Evolutionary conservation across 306 rosid genomes (phyloP).

Genomic region (Leucaena leucocephala): DNA sequence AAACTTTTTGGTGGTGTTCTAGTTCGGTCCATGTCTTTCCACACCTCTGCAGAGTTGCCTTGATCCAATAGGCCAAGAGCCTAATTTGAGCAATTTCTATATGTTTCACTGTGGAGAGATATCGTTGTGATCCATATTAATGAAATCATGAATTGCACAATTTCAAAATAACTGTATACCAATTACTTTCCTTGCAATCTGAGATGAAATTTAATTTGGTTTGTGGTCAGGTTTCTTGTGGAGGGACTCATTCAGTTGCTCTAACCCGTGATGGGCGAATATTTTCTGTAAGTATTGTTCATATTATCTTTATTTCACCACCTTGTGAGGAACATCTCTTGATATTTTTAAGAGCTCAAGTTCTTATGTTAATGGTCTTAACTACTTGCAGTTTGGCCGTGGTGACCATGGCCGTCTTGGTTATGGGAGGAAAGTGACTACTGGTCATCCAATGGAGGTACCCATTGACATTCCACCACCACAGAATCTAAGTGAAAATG

Average conservation of each 20-base stretch:
- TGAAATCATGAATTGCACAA: background rate
- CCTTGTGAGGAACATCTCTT: constrained; percentile 1
- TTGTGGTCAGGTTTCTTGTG: constrained; percentile 79
- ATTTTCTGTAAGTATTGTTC: constrained; percentile 68
- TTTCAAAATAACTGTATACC: background rate
- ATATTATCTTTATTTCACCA: constrained; percentile 1
- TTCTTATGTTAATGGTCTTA: background rate
- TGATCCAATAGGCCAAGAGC: background rate
- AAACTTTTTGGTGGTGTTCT: background rate
- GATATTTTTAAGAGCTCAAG: background rate
- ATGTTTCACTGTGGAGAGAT: background rate
- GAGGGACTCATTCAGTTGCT: constrained; percentile 98
- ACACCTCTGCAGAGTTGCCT: background rate
- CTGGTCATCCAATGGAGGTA: constrained; percentile 95
- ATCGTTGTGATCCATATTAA: background rate
- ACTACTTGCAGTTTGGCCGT: constrained; percentile 76
- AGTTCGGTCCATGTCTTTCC: background rate
- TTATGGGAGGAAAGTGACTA: constrained; percentile 90
- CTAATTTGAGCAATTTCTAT: background rate
- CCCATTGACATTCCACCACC: constrained; percentile 72
- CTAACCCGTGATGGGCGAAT: constrained; percentile 85
- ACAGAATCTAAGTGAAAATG: constrained; percentile 29
- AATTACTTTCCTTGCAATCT: background rate
- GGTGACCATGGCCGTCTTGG: constrained; percentile 99
- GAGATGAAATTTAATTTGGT: constrained; percentile 5